Evolutionary conservation across 768 basidiomycete species (phyloP).

Genomic region (Boletus bicolor): DNA sequence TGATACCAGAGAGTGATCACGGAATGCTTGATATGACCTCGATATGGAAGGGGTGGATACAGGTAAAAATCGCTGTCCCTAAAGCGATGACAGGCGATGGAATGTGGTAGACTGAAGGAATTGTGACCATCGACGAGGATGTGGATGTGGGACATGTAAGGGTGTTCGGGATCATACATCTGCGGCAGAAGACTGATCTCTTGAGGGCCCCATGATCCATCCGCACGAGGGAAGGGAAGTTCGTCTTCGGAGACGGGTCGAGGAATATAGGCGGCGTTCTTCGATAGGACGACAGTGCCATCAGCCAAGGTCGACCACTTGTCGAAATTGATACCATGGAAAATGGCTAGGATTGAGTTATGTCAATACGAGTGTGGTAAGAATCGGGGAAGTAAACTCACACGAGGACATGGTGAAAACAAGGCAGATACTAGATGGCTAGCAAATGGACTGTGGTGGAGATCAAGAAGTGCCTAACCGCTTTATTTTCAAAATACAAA

Average conservation of each 20-base stretch:
- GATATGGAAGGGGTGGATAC: not conserved
- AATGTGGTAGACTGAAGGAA: not conserved
- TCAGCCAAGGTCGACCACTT: not conserved
- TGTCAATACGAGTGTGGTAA: too few species aligned
- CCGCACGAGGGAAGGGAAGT: not conserved
- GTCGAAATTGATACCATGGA: too few species aligned
- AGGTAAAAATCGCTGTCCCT: constrained; percentile 2
- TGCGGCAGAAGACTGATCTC: not conserved
- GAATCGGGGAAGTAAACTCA: too few species aligned
- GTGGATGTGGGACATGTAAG: not conserved
- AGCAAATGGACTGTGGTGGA: too few species aligned
- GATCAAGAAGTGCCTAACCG: too few species aligned
- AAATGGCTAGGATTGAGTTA: too few species aligned
- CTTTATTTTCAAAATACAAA: too few species aligned
- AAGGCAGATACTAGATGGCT: too few species aligned
- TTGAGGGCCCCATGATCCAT: constrained; percentile 2
- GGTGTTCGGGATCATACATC: not conserved
- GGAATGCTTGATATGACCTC: not conserved
- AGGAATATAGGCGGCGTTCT: not conserved
- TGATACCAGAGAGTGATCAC: not conserved
- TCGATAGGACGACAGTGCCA: not conserved
- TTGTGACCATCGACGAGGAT: too few species aligned
- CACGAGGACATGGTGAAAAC: too few species aligned
- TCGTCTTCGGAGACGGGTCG: not conserved
- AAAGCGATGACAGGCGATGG: not conserved